Percentiles rank a stretch among this genome's conserved stretches.
Conservation (phyloP, 1,284 basidiomycete species). For the Cryptococcus deneoformans region DNA sequence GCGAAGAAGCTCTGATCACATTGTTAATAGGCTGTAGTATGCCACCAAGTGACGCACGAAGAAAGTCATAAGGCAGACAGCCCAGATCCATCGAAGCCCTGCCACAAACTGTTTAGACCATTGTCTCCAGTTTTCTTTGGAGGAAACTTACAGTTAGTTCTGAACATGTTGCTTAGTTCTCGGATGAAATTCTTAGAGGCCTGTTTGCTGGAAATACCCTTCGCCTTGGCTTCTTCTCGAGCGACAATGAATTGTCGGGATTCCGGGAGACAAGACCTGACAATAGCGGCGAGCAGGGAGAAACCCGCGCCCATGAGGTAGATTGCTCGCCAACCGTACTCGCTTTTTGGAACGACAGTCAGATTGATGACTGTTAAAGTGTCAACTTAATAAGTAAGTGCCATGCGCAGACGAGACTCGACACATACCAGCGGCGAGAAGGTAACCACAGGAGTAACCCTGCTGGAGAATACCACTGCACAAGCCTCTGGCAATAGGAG, state of each 20-base stretch:
- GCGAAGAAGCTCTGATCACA: slow-evolving; percentile 15
- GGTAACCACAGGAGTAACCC: slow-evolving; percentile 59
- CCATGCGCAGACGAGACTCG: slow-evolving; percentile 6
- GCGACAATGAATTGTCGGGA: slow-evolving; percentile 64
- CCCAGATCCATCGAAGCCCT: slow-evolving; percentile 79
- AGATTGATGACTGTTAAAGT: slow-evolving; percentile 68
- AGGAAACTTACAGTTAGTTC: slow-evolving; percentile 58
- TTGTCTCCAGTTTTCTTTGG: not conserved
- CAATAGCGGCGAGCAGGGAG: slow-evolving; percentile 66
- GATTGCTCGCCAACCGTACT: slow-evolving; percentile 52
- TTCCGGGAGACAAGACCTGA: slow-evolving; percentile 76
- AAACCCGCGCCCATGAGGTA: slow-evolving; percentile 63
- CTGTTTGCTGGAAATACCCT: slow-evolving; percentile 39
- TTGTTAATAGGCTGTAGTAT: not conserved
- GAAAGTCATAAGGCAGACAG: slow-evolving; percentile 53
- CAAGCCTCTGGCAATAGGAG: slow-evolving; percentile 79
- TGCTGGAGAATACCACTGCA: slow-evolving; percentile 81
- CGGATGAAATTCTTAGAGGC: slow-evolving; percentile 71
- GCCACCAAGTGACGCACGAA: slow-evolving; percentile 22
- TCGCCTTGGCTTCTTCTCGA: slow-evolving; percentile 45
- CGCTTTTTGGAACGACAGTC: slow-evolving; percentile 44
- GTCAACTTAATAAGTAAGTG: not conserved
- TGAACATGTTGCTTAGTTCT: slow-evolving; percentile 72
- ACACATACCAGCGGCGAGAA: not conserved
- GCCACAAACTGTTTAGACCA: not conserved